Base-by-base conservation (phyloP, 2,329 filamentous ascomycete genomes). In the Acrodontium crateriforme region DNA sequence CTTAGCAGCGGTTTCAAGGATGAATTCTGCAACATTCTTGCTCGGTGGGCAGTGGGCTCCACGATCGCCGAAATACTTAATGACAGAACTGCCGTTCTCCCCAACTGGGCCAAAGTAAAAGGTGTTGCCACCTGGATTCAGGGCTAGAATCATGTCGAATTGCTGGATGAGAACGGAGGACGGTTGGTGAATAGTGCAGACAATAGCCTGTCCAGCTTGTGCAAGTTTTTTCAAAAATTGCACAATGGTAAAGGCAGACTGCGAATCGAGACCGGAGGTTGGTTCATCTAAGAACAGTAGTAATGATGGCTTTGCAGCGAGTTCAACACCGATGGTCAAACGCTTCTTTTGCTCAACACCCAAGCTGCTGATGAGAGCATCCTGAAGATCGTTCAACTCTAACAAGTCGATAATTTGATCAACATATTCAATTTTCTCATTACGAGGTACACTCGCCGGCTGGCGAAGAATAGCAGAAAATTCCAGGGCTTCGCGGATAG, bases 51-150 rank as follows among this genome's bases (percentile, higher is more conserved):
- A 80, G 17, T 67, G 56, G 2, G 73, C 68, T 8, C 78, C 78
- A 18, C 74, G 65, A 12, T 72, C 62, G 3, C 63, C 66, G 37
- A 81, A 81, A 52, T 81, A 81, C 19, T 76, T 64, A 41, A 74
- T 66, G 2, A 81, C 70, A 9, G 67, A 65, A 3, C 62, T 56
- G 4, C 75, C 75, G 22, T 74, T 70, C n/a, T 74, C 61, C 30
- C 77, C 78, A 9, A 81, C 69, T 0, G 72, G 67, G 0, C 78
- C 78, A 32, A 81, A 82, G 52, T 82, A 83, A 52, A 78, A 78
- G 0, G 71, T 74, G 45, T 77, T 76, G 12, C 74, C 75, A 10
- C 72, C 74, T 0, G 67, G 73, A 41, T 77, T 76, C 17, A 81
- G 60, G 2, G 73, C 71, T 1, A 82, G 62, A 11, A 81, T 70